phyloP scores from a whole-genome alignment of 1,284 basidiomycete species.

The Coniferiporia weirii region DNA sequence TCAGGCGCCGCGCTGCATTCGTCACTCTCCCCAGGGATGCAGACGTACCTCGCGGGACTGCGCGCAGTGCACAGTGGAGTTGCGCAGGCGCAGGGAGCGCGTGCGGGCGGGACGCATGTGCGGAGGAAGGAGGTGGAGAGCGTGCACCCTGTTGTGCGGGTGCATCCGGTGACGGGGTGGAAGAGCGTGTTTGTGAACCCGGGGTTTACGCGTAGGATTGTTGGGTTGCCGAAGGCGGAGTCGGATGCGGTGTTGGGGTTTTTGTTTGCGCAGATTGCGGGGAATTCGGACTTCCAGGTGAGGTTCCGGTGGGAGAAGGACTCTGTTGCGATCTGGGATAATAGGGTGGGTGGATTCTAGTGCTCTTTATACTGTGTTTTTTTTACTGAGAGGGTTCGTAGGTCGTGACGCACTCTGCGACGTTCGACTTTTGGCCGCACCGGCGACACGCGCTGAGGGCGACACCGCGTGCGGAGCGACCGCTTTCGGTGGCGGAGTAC shows the following conservation, averaged over 20 bases:
- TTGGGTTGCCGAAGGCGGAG: slow-evolving; percentile 76
- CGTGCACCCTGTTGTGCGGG: slow-evolving; percentile 61
- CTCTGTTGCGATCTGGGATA: slow-evolving; percentile 71
- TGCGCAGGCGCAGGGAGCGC: slow-evolving; percentile 62
- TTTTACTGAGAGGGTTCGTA: slow-evolving; percentile 24
- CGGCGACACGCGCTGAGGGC: slow-evolving; percentile 73
- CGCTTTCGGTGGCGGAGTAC: slow-evolving; percentile 70
- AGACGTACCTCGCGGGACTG: slow-evolving; percentile 62
- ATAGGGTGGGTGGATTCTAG: slow-evolving; percentile 43
- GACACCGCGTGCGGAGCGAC: slow-evolving; percentile 78
- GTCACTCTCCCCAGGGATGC: slow-evolving; percentile 60
- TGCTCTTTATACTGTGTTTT: not conserved
- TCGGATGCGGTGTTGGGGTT: slow-evolving; percentile 67
- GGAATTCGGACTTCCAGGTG: slow-evolving; percentile 67
- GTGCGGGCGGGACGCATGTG: slow-evolving; percentile 58
- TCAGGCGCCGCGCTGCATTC: slow-evolving; percentile 69
- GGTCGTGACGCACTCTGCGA: slow-evolving; percentile 72
- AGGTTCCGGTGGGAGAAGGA: slow-evolving; percentile 68
- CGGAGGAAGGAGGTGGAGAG: slow-evolving; percentile 67
- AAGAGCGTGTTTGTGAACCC: slow-evolving; percentile 45
- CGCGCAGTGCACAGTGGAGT: slow-evolving; percentile 64
- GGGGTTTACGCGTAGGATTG: slow-evolving; percentile 66
- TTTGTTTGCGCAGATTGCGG: slow-evolving; percentile 64
- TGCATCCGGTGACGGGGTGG: slow-evolving; percentile 79
- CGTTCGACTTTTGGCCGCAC: slow-evolving; percentile 72